Evolutionary conservation across 768 basidiomycete genomes (phyloP).

Genomic region (Pleurotus djamor): DNA sequence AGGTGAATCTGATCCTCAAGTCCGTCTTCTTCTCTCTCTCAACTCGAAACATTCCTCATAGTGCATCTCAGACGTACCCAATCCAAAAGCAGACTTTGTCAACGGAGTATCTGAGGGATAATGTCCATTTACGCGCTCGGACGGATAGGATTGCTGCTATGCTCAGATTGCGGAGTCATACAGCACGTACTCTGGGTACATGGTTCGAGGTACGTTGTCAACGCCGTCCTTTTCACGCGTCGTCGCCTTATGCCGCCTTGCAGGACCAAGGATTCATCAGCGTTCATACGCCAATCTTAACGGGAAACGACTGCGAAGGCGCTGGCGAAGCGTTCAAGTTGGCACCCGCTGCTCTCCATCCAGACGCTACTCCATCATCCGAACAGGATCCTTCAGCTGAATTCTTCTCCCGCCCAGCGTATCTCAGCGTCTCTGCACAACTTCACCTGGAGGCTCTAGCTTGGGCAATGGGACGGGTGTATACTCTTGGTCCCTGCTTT

Average conservation of each 20-base stretch:
- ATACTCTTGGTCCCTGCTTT: conserved; percentile 92
- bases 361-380: conserved; percentile 11
- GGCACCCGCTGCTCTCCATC: conserved; percentile 29
- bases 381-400: conserved; percentile 25
- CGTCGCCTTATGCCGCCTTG: background rate
- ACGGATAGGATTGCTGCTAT: conserved; percentile 71
- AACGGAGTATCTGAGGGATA: conserved; percentile 77
- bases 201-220: conserved; percentile 66
- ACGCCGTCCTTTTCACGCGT: background rate
- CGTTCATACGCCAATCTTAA: conserved; percentile 85
- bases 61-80: conserved; percentile 63
- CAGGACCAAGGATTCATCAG: conserved; percentile 79
- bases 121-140: conserved; percentile 85
- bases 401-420: conserved; percentile 76
- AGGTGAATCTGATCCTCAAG: conserved; percentile 47
- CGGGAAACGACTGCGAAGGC: conserved; percentile 93
- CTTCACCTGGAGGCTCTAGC: conserved; percentile 91
- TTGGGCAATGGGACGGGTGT: conserved; percentile 75
- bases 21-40: conserved; percentile 15
- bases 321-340: conserved; percentile 91
- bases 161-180: conserved; percentile 65
- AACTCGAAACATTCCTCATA: background rate
- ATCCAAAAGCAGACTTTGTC: conserved; percentile 89
- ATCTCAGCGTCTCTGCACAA: conserved; percentile 94
- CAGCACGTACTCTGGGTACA: conserved; percentile 53